phyloP scores from a whole-genome alignment of 305 asterid genomes.

The Ilex paraguariensis region DNA sequence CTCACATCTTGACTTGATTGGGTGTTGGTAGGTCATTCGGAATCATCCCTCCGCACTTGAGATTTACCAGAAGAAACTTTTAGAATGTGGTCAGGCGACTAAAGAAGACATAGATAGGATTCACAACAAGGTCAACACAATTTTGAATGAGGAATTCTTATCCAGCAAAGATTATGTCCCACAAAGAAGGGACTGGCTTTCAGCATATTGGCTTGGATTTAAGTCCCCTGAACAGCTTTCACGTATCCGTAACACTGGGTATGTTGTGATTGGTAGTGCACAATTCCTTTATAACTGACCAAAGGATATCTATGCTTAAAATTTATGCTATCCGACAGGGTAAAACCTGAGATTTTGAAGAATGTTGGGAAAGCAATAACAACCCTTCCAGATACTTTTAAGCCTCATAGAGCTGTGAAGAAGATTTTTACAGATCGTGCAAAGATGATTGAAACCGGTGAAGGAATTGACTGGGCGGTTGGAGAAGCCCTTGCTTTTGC shows the following conservation, averaged over 20 bases:
- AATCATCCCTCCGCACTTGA: slow-evolving; percentile 33
- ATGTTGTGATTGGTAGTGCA: slow-evolving; percentile 7
- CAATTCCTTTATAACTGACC: not conserved
- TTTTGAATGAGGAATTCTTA: slow-evolving; percentile 31
- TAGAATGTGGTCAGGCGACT: slow-evolving; percentile 21
- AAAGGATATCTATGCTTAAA: not conserved
- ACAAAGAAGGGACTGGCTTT: slow-evolving; percentile 91
- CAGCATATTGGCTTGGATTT: slow-evolving; percentile 90
- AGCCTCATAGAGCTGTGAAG: slow-evolving; percentile 2
- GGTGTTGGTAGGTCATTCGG: slow-evolving; percentile 25
- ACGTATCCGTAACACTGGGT: slow-evolving; percentile 88
- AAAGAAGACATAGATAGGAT: slow-evolving; percentile 25
- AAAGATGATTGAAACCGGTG: slow-evolving; percentile 7
- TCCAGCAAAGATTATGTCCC: slow-evolving; percentile 89
- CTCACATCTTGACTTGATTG: too few species aligned
- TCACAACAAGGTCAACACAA: slow-evolving; percentile 21
- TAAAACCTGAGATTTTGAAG: slow-evolving; percentile 3
- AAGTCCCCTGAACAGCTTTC: slow-evolving; percentile 92
- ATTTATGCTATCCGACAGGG: slow-evolving; percentile 1
- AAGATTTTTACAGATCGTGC: slow-evolving; percentile 5
- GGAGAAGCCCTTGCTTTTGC: slow-evolving; percentile 42
- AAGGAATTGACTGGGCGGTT: slow-evolving; percentile 21
- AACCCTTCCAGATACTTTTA: slow-evolving; percentile 1
- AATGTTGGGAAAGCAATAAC: slow-evolving; percentile 5
- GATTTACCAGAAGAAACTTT: slow-evolving; percentile 28